phyloP scores from a whole-genome alignment of 495 filamentous ascomycete genomes.

The Penicillium salamii region DNA sequence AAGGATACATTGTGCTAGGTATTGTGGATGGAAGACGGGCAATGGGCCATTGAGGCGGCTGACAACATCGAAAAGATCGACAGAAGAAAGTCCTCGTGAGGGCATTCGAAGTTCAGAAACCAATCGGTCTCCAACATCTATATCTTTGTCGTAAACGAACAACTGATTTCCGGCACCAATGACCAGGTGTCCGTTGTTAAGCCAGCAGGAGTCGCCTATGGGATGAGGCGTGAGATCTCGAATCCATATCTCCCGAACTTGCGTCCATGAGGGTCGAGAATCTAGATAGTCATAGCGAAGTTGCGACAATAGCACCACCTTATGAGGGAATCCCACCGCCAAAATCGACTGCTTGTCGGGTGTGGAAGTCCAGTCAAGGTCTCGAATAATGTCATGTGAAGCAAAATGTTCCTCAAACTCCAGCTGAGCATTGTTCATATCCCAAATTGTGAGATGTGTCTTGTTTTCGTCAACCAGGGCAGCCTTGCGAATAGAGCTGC shows the following conservation, averaged over 20 bases:
- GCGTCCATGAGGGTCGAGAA: conserved; percentile 85
- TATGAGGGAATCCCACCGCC: conserved; percentile 84
- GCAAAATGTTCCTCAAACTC: conserved; percentile 78
- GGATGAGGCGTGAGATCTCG: conserved; percentile 82
- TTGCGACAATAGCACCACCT: conserved; percentile 81
- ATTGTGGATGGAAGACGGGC: conserved; percentile 91
- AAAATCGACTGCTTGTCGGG: conserved; percentile 89
- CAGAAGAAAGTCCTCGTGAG: conserved; percentile 40
- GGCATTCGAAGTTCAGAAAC: conserved; percentile 64
- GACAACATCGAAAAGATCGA: conserved; percentile 78
- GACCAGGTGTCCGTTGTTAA: conserved; percentile 76
- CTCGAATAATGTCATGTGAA: conserved; percentile 69
- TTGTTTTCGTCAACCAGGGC: conserved; percentile 72
- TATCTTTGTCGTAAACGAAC: conserved; percentile 76
- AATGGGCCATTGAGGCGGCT: conserved; percentile 81
- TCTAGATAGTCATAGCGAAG: conserved; percentile 93
- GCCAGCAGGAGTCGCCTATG: conserved; percentile 91
- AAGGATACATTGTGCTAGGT: conserved; percentile 84
- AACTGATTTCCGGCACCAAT: conserved; percentile 91
- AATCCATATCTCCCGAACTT: conserved; percentile 77
- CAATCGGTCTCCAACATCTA: conserved; percentile 62
- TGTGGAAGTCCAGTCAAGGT: conserved; percentile 93
- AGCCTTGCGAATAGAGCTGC: conserved; percentile 82
- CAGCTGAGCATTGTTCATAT: conserved; percentile 74
- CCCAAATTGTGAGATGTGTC: conserved; percentile 89